Conservation (phyloP, 2,329 filamentous ascomycete species). For the Alternaria sp. region DNA sequence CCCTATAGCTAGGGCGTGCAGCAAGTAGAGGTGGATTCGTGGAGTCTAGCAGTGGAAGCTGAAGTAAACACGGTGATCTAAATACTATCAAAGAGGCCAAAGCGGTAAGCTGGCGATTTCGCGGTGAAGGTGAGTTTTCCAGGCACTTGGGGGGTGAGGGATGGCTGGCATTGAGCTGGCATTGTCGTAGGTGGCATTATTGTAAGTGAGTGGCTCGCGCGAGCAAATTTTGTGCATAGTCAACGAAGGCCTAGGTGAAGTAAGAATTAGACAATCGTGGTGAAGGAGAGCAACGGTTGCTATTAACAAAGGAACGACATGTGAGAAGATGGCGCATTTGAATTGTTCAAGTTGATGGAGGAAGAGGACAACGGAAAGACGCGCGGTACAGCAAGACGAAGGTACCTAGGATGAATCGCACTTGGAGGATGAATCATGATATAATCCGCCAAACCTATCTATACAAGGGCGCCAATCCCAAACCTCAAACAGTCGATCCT, state of each 20-base stretch:
- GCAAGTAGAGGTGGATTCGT: not conserved
- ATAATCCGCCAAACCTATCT: conserved; percentile 31
- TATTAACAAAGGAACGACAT: not conserved
- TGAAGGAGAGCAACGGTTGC: not conserved
- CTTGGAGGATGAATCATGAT: conserved; percentile 13
- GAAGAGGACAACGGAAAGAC: no score
- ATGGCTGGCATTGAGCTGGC: not conserved
- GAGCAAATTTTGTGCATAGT: no score
- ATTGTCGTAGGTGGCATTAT: not conserved
- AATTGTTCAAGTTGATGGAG: no score
- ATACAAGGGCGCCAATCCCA: conserved; percentile 29
- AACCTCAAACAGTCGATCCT: not conserved
- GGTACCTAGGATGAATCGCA: no score
- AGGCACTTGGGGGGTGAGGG: not conserved
- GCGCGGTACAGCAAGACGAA: no score
- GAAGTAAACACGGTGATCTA: not conserved
- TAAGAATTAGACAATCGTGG: not conserved
- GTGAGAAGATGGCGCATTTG: not conserved
- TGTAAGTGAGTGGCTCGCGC: not conserved
- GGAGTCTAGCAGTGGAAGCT: not conserved
- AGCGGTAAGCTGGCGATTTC: not conserved
- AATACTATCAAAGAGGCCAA: not conserved
- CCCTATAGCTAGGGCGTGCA: not conserved
- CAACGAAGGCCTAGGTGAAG: not conserved
- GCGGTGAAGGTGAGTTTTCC: conserved; percentile 13